These are phyloP conservation scores for Marchantia paleacea DNA, from an alignment of 225 moss, liverwort and hornwort species.

Conservation along the genomic window DNA sequence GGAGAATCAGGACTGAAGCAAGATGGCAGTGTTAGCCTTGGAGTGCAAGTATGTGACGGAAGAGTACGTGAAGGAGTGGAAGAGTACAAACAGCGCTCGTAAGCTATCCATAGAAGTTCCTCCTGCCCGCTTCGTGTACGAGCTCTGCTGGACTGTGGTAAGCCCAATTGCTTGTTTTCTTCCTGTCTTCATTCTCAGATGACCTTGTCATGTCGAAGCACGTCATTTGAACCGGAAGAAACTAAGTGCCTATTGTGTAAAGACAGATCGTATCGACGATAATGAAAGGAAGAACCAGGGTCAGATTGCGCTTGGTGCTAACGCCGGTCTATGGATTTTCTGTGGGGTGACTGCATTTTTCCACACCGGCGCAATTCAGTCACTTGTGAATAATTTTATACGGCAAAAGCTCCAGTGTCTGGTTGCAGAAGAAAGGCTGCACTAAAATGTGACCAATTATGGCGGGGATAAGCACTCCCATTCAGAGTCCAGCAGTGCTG, in stretches of 20 bases:
- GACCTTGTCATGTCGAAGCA: not conserved
- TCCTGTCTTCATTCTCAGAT: not conserved
- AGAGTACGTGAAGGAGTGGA: slow-evolving; percentile 89
- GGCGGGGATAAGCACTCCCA: not conserved
- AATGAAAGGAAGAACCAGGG: not conserved
- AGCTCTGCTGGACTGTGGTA: slow-evolving; percentile 95
- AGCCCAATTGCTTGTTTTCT: slow-evolving; percentile 5
- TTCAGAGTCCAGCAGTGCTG: not conserved
- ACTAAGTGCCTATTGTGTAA: not conserved
- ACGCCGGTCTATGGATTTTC: not conserved
- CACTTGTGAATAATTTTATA: not conserved
- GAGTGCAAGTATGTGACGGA: slow-evolving; percentile 83
- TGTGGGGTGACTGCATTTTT: not conserved
- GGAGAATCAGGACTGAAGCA: slow-evolving; percentile 1
- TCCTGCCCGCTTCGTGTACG: slow-evolving; percentile 70
- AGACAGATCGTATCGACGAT: not conserved
- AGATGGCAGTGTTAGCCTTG: slow-evolving; percentile 46
- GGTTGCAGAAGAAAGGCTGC: not conserved
- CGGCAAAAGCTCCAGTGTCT: not conserved
- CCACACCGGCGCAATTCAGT: not conserved
- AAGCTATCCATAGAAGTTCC: slow-evolving; percentile 55
- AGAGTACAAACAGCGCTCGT: slow-evolving; percentile 68
- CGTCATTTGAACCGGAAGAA: not conserved
- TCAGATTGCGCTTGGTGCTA: not conserved
- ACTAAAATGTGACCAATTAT: not conserved